These are phyloP conservation scores for Gonapodya sp. DNA, from an alignment of 192 early-diverging fungal genomes.

Conservation along the genomic window DNA sequence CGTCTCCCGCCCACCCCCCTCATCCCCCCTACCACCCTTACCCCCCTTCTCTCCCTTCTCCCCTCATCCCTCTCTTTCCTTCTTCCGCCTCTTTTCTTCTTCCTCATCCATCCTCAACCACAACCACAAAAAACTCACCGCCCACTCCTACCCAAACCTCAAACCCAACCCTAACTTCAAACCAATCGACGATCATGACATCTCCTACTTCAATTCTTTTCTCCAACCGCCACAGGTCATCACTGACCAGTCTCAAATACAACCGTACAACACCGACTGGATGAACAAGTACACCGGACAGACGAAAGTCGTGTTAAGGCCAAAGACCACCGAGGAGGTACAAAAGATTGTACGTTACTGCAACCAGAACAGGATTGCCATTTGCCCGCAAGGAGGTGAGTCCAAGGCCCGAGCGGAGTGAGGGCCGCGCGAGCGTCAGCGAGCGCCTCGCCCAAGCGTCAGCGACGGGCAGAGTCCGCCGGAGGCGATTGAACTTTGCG, in stretches of 20 bases:
- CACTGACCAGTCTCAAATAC: constrained; percentile 46
- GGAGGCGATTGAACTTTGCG: too few relatives aligned
- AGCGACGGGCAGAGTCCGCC: too few relatives aligned
- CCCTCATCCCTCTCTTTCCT: too few relatives aligned
- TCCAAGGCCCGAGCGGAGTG: too few relatives aligned
- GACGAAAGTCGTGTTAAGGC: constrained; percentile 71
- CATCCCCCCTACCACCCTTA: too few relatives aligned
- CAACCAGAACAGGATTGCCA: constrained; percentile 70
- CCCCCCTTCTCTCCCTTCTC: too few relatives aligned
- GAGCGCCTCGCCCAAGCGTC: too few relatives aligned
- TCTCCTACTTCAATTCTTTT: constrained; percentile 48
- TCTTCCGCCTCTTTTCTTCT: too few relatives aligned
- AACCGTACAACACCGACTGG: constrained; percentile 80
- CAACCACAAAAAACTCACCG: neutral
- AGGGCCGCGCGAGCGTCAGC: too few relatives aligned
- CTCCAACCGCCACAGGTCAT: constrained; percentile 30
- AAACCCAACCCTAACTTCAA: constrained; percentile 29
- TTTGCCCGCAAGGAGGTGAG: constrained; percentile 85
- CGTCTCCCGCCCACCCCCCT: too few relatives aligned
- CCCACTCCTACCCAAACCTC: neutral
- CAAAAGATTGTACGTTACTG: constrained; percentile 79
- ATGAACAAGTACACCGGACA: constrained; percentile 86
- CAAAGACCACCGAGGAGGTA: constrained; percentile 77
- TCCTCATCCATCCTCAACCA: neutral
- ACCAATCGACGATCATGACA: constrained; percentile 45